Percentiles rank a stretch among this genome's conserved stretches.
Conservation (phyloP, 345 rosid species). For the Crucihimalaya himalaica region DNA sequence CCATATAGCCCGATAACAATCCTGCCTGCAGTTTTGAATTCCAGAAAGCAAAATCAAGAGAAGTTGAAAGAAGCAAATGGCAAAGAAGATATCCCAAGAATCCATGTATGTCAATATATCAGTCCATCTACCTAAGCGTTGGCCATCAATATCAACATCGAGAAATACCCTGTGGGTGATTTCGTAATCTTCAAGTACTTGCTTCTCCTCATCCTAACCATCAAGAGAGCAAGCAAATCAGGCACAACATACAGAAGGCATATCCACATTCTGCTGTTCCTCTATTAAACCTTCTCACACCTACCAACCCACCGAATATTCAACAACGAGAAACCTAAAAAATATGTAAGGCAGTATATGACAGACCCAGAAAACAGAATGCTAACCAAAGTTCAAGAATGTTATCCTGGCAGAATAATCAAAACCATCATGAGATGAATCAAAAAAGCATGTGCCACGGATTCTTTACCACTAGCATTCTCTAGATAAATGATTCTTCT, state of each 20-base stretch:
- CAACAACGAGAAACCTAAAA: neutral
- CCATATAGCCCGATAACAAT: slow-evolving; percentile 95
- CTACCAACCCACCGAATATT: neutral
- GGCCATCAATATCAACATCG: slow-evolving; percentile 91
- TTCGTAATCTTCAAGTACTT: slow-evolving; percentile 55
- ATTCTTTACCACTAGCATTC: neutral
- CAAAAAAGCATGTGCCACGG: neutral
- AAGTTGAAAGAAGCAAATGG: neutral
- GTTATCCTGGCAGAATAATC: neutral
- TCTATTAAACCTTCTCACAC: neutral
- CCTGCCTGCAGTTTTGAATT: slow-evolving; percentile 66
- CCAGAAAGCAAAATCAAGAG: slow-evolving; percentile 3
- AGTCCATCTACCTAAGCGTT: slow-evolving; percentile 66
- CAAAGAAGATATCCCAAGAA: slow-evolving; percentile 17
- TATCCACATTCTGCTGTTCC: neutral
- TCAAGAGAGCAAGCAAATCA: slow-evolving; percentile 25
- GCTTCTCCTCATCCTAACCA: slow-evolving; percentile 59
- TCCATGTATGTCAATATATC: neutral
- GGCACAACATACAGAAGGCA: neutral
- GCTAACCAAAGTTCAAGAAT: neutral
- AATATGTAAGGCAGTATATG: neutral
- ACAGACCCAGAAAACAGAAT: neutral
- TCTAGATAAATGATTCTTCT: neutral
- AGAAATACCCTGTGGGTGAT: slow-evolving; percentile 90
- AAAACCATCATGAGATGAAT: neutral